Base-by-base conservation (phyloP, 345 rosid genomes). In the Cardamine chenopodiifolia region DNA sequence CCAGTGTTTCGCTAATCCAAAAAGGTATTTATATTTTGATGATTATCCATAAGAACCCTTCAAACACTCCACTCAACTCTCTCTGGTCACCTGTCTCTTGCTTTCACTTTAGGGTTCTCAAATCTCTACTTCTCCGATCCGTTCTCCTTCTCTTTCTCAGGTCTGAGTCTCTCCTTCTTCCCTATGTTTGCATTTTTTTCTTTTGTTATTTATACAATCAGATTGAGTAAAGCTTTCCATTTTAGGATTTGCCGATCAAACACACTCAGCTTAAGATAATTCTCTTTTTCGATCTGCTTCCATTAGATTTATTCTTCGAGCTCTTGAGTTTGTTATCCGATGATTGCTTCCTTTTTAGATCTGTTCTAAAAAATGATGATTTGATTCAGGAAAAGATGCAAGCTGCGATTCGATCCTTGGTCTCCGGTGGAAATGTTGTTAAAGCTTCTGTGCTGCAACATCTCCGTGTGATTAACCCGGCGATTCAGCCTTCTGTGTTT, bases 401-500 rank as follows among this genome's bases (percentile, higher is more conserved):
- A 82, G 85, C 82, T 48, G 84, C 77, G 40, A 52, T 83, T 70
- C 80, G 73, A 29, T 70, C 87, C 3, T 82, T 87, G 7, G 71
- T 84, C 5, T 76, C 73, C 17, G 84, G 78, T 60, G 97, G 95
- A 42, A 87, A 77, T 62, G 66, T 82, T n/a, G 74, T 87, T 1
- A 94, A 81, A 70, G 79, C 57, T 26, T 86, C 86, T 0, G 39
- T 90, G 69, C 61, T 90, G 83, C 88, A 85, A 23, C 90, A 77
- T 26, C 47, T 88, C 68, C 91, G 91, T 37, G 85, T 94, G 66
- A 79, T 53, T 49, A 86, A 78, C 82, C 97, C 91, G 17, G 66
- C 80, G 14, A 50, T 82, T 49, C 80, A 81, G 49, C 88, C 92
- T 39, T 32, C 81, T 48, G 72, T 85, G 72, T 90, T 85, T 5